phyloP scores from a whole-genome alignment of 441 rosid genomes.

The Geranium incanum region DNA sequence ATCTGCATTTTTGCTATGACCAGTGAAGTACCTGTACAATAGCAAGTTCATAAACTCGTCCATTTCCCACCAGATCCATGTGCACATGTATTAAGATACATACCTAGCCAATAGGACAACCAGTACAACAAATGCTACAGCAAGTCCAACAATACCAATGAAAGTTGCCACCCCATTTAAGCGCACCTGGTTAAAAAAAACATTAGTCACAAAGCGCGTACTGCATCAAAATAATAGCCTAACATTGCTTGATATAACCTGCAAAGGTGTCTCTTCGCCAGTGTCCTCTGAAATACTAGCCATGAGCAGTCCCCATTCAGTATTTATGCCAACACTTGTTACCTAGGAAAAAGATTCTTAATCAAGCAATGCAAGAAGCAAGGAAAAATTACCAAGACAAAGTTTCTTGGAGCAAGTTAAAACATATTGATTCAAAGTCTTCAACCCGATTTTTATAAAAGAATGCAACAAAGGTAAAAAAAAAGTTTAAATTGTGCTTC shows the following conservation, averaged over 20 bases:
- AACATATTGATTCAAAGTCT: neutral
- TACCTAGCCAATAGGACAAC: conserved; percentile 79
- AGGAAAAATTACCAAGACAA: neutral
- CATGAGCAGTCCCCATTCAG: conserved; percentile 97
- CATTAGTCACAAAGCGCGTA: neutral
- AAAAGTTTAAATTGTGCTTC: neutral
- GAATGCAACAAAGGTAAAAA: neutral
- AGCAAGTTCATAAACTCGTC: neutral
- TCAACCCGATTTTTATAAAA: neutral
- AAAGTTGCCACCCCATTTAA: conserved; percentile 93
- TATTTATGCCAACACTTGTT: conserved; percentile 81
- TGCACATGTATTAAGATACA: neutral
- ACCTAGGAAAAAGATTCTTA: conserved; percentile 36
- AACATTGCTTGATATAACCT: conserved; percentile 33
- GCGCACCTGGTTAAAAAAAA: conserved; percentile 50
- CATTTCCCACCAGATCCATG: neutral
- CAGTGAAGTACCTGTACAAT: conserved; percentile 61
- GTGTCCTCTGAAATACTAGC: conserved; percentile 91
- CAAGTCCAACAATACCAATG: conserved; percentile 80
- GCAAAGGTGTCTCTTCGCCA: conserved; percentile 98
- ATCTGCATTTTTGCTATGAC: conserved; percentile 44
- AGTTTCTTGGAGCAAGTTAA: neutral
- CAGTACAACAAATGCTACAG: conserved; percentile 72
- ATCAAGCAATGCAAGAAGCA: conserved; percentile 1
- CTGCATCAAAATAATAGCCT: neutral